These are phyloP conservation scores for Maudiozyma turicensis DNA, from an alignment of 805 yeast species.

Conservation along the genomic window DNA sequence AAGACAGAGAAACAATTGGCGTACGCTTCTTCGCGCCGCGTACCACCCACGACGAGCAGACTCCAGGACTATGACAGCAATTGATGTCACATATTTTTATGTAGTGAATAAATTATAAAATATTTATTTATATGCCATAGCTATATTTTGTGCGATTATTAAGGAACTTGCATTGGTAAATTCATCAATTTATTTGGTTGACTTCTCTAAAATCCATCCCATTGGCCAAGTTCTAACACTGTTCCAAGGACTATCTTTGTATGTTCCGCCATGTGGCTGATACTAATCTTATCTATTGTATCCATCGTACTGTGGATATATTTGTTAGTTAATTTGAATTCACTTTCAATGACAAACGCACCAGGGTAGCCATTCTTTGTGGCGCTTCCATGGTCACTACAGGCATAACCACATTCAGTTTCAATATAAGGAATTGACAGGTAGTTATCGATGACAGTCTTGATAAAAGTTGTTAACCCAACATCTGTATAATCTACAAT, in stretches of 20 bases:
- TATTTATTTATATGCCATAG: too few species aligned
- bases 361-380: conserved; percentile 75
- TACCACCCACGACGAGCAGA: too few species aligned
- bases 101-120: too few species aligned
- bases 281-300: conserved; percentile 69
- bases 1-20: too few species aligned
- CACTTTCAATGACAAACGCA: conserved; percentile 73
- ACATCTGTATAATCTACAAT: conserved; percentile 59
- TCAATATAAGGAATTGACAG: conserved; percentile 61
- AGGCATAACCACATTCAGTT: conserved; percentile 81
- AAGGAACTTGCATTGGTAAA: neutral
- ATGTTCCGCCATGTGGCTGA: conserved; percentile 73
- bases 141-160: neutral
- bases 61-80: too few species aligned
- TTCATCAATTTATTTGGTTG: neutral
- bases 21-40: too few species aligned
- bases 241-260: conserved; percentile 67
- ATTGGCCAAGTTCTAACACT: conserved; percentile 52
- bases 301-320: conserved; percentile 72
- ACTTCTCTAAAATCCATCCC: conserved; percentile 10
- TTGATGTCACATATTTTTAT: too few species aligned
- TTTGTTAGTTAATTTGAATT: conserved; percentile 51
- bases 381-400: conserved; percentile 90
- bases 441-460: conserved; percentile 51
- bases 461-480: conserved; percentile 48